phyloP scores from a whole-genome alignment of 108 stramenopile species.

The Skeletonema grethae region DNA sequence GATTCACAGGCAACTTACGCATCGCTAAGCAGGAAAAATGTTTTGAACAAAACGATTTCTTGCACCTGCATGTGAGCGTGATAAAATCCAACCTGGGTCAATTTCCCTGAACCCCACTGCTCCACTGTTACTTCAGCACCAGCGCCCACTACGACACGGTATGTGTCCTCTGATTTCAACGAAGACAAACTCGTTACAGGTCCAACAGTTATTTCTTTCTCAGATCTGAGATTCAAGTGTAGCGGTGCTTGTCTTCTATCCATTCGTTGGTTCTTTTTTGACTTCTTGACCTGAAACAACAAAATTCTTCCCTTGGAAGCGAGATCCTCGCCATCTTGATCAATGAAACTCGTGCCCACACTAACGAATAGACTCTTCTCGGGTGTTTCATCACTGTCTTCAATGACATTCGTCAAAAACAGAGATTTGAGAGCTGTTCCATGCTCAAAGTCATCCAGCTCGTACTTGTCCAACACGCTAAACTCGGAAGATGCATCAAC shows the following conservation, averaged over 20 bases:
- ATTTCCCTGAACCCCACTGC: constrained; percentile 80
- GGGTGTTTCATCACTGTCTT: constrained; percentile 58
- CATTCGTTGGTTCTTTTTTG: constrained; percentile 27
- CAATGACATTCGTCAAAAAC: constrained; percentile 70
- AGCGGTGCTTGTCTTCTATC: constrained; percentile 27
- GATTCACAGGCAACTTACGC: constrained; percentile 30
- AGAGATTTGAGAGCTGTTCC: constrained; percentile 75
- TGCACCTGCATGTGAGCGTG: constrained; percentile 86
- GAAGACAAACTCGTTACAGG: constrained; percentile 80
- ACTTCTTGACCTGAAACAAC: constrained; percentile 64
- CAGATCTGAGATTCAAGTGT: constrained; percentile 64
- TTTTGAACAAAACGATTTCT: constrained; percentile 82
- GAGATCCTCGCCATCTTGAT: constrained; percentile 85
- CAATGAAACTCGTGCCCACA: constrained; percentile 75
- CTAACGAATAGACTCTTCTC: constrained; percentile 59
- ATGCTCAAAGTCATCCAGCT: constrained; percentile 78
- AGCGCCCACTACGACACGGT: constrained; percentile 77
- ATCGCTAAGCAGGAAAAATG: constrained; percentile 81
- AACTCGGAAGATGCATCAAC: constrained; percentile 81
- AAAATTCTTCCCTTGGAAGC: constrained; percentile 70
- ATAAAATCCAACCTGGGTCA: constrained; percentile 91
- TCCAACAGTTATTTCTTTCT: constrained; percentile 84
- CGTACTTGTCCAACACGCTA: constrained; percentile 76
- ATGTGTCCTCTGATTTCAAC: constrained; percentile 68
- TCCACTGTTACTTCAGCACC: constrained; percentile 90